Percentiles rank a stretch among this genome's conserved stretches.
Conservation (phyloP, 257 asterid genomes). For the Solanum okadae region DNA sequence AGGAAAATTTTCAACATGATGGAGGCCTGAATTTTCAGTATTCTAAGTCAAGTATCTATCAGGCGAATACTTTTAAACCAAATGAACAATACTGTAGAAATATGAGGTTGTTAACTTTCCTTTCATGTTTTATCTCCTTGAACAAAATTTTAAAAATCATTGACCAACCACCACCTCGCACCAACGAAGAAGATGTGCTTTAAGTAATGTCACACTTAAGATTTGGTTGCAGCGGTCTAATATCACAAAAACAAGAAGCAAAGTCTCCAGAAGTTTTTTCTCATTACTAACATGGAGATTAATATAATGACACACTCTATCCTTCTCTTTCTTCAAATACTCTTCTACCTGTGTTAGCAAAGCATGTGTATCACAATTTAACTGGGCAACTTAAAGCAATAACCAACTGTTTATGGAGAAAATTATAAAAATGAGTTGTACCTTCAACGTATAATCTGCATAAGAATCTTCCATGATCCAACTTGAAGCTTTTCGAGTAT, state of each 20-base stretch:
- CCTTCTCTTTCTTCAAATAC: slow-evolving; percentile 35
- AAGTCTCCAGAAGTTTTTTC: slow-evolving; percentile 26
- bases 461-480: background rate
- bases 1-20: background rate
- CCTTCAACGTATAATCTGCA: background rate
- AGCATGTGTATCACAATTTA: background rate
- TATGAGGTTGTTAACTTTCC: background rate
- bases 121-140: background rate
- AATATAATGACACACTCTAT: slow-evolving; percentile 25
- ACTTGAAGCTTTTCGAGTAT: background rate
- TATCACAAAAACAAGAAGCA: too few species aligned
- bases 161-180: too few species aligned
- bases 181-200: background rate
- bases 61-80: too few species aligned
- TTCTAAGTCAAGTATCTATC: background rate
- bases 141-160: background rate
- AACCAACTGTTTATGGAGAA: background rate
- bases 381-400: background rate
- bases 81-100: background rate
- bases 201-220: background rate
- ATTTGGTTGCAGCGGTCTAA: background rate
- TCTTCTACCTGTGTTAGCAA: slow-evolving; percentile 28
- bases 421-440: background rate
- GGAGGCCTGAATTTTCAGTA: background rate
- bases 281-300: slow-evolving; percentile 30